Evolutionary conservation across 352 stramenopile genomes (phyloP).

Genomic region (Phytophthora nicotianae): DNA sequence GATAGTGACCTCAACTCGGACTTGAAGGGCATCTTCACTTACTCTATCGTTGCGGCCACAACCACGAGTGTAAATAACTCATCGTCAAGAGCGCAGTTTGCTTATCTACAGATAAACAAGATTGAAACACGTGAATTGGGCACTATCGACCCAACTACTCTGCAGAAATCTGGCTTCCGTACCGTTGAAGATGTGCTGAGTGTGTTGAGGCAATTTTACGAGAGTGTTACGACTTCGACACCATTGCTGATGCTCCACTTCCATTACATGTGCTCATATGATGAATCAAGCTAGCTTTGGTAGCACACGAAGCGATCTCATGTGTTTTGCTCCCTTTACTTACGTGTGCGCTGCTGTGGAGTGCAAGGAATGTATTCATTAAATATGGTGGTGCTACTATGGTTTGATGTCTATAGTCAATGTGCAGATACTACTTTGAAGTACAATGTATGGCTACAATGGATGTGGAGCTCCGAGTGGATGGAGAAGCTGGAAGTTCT

Average conservation of each 20-base stretch:
- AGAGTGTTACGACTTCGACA: conserved; percentile 45
- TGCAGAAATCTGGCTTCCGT: conserved; percentile 52
- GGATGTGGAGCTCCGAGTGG: neutral
- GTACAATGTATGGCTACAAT: neutral
- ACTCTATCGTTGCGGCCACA: conserved; percentile 50
- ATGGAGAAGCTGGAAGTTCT: neutral
- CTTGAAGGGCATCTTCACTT: conserved; percentile 39
- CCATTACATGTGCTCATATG: conserved; percentile 33
- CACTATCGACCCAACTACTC: conserved; percentile 34
- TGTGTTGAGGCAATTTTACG: conserved; percentile 65
- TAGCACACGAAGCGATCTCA: neutral
- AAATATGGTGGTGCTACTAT: neutral
- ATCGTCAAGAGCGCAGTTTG: conserved; percentile 39
- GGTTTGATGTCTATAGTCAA: neutral
- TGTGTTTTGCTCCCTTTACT: neutral
- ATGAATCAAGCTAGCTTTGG: neutral
- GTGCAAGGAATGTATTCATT: neutral
- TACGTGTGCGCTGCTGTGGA: neutral
- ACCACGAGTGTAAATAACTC: conserved; percentile 12
- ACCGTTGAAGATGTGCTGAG: conserved; percentile 44
- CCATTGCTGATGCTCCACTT: conserved; percentile 61
- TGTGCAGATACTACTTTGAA: neutral
- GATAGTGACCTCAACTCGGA: conserved; percentile 60
- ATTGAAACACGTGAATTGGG: conserved; percentile 37
- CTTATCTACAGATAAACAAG: conserved; percentile 49